These are phyloP conservation scores for Plasmodium falciparum DNA, from an alignment of 169 alveolate genomes.

Conservation along the genomic window DNA sequence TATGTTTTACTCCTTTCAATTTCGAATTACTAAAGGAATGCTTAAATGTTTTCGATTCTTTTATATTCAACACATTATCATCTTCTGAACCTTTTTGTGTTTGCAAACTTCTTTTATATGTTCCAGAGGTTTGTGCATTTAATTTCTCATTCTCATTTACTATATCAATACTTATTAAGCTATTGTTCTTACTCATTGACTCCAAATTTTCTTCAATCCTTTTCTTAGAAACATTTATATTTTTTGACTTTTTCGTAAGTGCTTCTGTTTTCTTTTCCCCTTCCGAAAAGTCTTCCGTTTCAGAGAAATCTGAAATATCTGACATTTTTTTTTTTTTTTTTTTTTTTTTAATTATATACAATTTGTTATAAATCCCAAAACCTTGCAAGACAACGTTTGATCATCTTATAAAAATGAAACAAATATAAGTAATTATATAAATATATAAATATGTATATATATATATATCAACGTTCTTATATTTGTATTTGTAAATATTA, in stretches of 20 bases:
- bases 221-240: conserved; percentile 21
- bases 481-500: no score
- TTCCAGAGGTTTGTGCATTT: conserved; percentile 33
- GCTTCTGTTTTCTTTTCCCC: conserved; percentile 25
- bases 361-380: no score
- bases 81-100: conserved; percentile 34
- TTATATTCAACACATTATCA: conserved; percentile 21
- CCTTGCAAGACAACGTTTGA: no score
- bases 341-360: background rate
- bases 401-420: no score
- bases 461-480: background rate
- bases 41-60: conserved; percentile 32
- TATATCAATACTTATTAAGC: conserved; percentile 13
- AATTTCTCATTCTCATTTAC: conserved; percentile 21
- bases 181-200: conserved; percentile 18
- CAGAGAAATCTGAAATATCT: conserved; percentile 65
- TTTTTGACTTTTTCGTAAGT: conserved; percentile 12
- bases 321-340: conserved; percentile 48
- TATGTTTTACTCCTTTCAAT: conserved; percentile 32
- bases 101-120: conserved; percentile 3
- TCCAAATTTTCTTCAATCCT: conserved; percentile 14
- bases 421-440: background rate
- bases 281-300: conserved; percentile 23
- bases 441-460: background rate
- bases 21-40: conserved; percentile 19